Base-by-base conservation (phyloP, 2,329 filamentous ascomycete species). In the Pseudocercospora pini-densiflorae region DNA sequence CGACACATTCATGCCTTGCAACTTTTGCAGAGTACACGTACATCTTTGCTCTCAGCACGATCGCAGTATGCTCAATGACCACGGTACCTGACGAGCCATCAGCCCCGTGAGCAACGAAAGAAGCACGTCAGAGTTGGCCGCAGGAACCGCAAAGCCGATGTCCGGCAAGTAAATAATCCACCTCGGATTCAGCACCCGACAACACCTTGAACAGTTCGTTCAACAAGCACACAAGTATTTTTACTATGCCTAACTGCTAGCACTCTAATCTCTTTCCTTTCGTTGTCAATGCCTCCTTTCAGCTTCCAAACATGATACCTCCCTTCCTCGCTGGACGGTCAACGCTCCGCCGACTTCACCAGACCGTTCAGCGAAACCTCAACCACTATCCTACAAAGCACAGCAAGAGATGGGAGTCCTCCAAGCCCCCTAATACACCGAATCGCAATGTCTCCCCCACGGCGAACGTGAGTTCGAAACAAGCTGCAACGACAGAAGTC, bases 281-380 rank as follows among this genome's bases (percentile, higher is more conserved):
- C 51, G 31, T 49, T 24, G 14, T 49, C 59, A 64, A 69, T 68
- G 60, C 51, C 51, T 62, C 59, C 63, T 31, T 59, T 62, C 45
- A 55, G 31, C 40, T 62, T 61, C 8, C 24, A 66, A 70, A 63
- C 36, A 76, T 76, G 74, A 76, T 69, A 59, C 63, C 71, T 29
- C 59, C 70, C 36, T 69, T 68, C 59, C 67, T 77, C 66, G 66
- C 70, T 65, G 71, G 72, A 64, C 73, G 74, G 66, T 68, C 71
- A 19, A 76, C 69, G 21, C 29, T 77, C 21, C 71, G 71, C 19
- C 71, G 71, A 36, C 73, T 78, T n/a, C 75, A 77, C 65, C 70
- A 72, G 59, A 72, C 71, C 64, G 74, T 76, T 62, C 71, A 77
- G 64, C 73, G 75, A 65, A 77, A 76, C 64, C 70, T 77, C 53